Conservation (phyloP, 345 rosid species). For the Eucalyptus brandiana region DNA sequence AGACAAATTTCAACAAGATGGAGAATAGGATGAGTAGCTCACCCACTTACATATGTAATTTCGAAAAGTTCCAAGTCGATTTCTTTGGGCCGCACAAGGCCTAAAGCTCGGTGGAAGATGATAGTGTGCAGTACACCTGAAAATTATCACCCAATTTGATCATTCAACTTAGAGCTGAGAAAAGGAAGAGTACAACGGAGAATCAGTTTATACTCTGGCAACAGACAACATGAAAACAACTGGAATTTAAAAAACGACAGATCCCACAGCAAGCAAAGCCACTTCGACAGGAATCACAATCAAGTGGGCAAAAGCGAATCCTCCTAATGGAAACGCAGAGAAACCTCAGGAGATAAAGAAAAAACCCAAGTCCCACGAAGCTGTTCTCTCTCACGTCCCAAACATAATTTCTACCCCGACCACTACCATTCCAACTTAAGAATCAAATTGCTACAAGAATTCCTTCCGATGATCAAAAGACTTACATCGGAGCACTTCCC, state of each 20-base stretch:
- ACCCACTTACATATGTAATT: constrained; percentile 63
- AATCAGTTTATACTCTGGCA: neutral
- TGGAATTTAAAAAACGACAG: neutral
- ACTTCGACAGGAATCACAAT: neutral
- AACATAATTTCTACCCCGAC: neutral
- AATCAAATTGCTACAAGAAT: neutral
- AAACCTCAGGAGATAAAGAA: neutral
- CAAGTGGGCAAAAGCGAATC: neutral
- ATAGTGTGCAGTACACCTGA: constrained; percentile 87
- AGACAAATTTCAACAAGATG: neutral
- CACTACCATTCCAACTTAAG: neutral
- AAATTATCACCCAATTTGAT: neutral
- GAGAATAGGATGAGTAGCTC: neutral
- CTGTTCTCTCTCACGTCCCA: neutral
- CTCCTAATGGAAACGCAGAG: neutral
- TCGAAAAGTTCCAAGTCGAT: constrained; percentile 85
- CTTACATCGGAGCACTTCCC: constrained; percentile 88
- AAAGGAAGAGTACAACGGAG: neutral
- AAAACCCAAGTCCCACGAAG: neutral
- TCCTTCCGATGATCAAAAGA: neutral
- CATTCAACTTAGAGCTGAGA: neutral
- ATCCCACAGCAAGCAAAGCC: neutral
- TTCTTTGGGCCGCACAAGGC: constrained; percentile 89
- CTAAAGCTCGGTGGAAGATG: constrained; percentile 88
- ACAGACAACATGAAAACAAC: neutral